Evolutionary conservation across 352 stramenopile genomes (phyloP).

Genomic region (Globisporangium paroecandrum): DNA sequence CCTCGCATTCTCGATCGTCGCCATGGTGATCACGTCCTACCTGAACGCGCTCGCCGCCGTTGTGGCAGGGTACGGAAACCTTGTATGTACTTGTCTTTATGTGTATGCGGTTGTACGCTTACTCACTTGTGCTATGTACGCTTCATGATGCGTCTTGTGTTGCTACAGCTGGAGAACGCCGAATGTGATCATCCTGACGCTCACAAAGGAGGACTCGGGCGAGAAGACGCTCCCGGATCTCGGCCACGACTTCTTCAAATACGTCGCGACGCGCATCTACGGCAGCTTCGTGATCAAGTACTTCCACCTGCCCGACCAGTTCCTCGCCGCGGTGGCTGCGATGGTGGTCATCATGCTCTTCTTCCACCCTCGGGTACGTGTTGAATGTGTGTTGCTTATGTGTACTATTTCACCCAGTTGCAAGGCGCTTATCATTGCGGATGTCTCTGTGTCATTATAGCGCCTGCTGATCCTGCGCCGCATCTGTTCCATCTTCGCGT

Average conservation of each 20-base stretch:
- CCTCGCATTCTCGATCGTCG: constrained; percentile 76
- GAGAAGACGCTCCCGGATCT: constrained; percentile 81
- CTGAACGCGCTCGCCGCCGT: constrained; percentile 79
- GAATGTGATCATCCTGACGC: constrained; percentile 74
- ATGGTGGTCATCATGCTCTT: constrained; percentile 66
- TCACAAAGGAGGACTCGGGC: constrained; percentile 53
- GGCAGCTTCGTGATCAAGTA: constrained; percentile 81
- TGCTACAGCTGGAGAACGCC: constrained; percentile 57
- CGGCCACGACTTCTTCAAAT: constrained; percentile 85
- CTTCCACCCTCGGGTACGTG: constrained; percentile 70
- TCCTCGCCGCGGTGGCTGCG: constrained; percentile 68
- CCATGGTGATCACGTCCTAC: constrained; percentile 77
- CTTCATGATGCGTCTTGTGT: neutral
- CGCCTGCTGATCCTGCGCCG: constrained; percentile 78
- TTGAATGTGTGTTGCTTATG: too few relatives aligned
- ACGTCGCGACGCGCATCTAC: constrained; percentile 83
- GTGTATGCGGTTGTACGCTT: neutral
- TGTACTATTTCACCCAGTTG: too few relatives aligned
- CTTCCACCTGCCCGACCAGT: constrained; percentile 83
- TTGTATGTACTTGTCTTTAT: neutral
- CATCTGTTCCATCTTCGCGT: constrained; percentile 81
- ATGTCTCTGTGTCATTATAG: constrained; percentile 23
- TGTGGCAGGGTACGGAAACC: constrained; percentile 41
- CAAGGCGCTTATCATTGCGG: constrained; percentile 4
- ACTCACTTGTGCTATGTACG: neutral